Percentiles rank a stretch among this genome's conserved stretches.
Evolutionary conservation across 2,329 filamentous ascomycete genomes (phyloP).

Genomic region (Lachnellula subtilissima): DNA sequence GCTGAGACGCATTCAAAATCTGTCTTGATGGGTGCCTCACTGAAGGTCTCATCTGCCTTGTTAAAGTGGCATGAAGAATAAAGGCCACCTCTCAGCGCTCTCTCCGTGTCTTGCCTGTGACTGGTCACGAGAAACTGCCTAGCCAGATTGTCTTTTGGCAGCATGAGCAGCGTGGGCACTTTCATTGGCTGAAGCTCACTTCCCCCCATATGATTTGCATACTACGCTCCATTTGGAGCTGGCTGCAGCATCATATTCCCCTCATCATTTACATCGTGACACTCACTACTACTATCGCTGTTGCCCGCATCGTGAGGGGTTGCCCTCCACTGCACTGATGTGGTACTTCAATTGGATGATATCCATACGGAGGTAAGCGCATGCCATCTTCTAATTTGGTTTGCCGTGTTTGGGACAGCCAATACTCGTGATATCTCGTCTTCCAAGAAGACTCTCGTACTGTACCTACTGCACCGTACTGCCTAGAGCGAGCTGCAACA

Average conservation of each 20-base stretch:
- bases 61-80: slow-evolving; percentile 14
- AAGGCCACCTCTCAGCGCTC: slow-evolving; percentile 11
- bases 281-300: background rate
- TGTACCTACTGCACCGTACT: no score
- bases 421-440: no score
- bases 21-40: slow-evolving; percentile 1
- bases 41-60: slow-evolving; percentile 7
- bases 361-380: background rate
- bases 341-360: background rate
- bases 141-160: slow-evolving; percentile 13
- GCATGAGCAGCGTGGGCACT: slow-evolving; percentile 5
- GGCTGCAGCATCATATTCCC: slow-evolving; percentile 5
- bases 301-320: background rate
- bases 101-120: slow-evolving; percentile 12
- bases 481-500: no score
- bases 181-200: slow-evolving; percentile 9
- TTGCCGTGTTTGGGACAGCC: background rate
- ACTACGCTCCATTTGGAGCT: slow-evolving; percentile 10
- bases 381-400: background rate
- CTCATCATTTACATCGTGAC: background rate
- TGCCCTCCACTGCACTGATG: background rate
- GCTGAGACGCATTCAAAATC: slow-evolving; percentile 9
- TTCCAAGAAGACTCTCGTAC: no score
- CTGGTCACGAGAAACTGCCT: slow-evolving; percentile 13
- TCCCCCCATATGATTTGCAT: slow-evolving; percentile 1